phyloP scores from a whole-genome alignment of 78 protist genomes.

The Speleostelium caveatum region DNA sequence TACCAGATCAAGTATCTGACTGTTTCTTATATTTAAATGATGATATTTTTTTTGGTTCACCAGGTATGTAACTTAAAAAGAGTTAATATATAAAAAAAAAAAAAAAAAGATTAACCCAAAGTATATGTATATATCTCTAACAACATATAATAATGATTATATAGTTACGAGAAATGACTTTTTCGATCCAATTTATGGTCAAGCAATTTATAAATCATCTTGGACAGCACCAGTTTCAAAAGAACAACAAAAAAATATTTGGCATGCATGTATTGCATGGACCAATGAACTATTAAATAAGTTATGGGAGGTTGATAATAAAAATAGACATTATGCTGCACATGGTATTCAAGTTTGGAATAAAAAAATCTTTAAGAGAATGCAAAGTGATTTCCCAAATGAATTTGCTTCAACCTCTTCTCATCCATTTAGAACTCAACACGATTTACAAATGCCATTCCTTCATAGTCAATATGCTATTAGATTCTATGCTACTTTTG shows the following conservation, averaged over 20 bases:
- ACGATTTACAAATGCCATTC: conserved; percentile 74
- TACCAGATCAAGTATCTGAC: conserved; percentile 78
- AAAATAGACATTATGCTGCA: conserved; percentile 64
- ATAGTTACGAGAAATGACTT: conserved; percentile 27
- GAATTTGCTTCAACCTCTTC: conserved; percentile 24
- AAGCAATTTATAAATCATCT: conserved; percentile 62
- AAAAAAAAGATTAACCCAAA: no score
- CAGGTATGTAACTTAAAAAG: no score
- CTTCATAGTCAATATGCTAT: conserved; percentile 25
- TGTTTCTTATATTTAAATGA: conserved; percentile 76
- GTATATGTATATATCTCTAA: no score
- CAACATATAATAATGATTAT: no score
- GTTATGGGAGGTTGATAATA: conserved; percentile 53
- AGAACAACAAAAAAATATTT: conserved; percentile 53
- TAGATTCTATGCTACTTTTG: conserved; percentile 45
- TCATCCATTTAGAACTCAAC: conserved; percentile 52
- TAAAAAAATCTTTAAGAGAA: conserved; percentile 18
- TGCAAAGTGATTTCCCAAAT: conserved; percentile 22
- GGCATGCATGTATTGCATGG: conserved; percentile 74
- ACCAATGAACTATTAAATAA: conserved; percentile 61
- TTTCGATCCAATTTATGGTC: conserved; percentile 68
- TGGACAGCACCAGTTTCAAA: conserved; percentile 75
- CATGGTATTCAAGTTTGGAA: conserved; percentile 58
- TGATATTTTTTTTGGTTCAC: conserved; percentile 57
- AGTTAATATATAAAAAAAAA: no score